Percentiles rank a stretch among this genome's conserved stretches.
Evolutionary conservation across 2,329 filamentous ascomycete species (phyloP).

Genomic region (Colletotrichum musicola): DNA sequence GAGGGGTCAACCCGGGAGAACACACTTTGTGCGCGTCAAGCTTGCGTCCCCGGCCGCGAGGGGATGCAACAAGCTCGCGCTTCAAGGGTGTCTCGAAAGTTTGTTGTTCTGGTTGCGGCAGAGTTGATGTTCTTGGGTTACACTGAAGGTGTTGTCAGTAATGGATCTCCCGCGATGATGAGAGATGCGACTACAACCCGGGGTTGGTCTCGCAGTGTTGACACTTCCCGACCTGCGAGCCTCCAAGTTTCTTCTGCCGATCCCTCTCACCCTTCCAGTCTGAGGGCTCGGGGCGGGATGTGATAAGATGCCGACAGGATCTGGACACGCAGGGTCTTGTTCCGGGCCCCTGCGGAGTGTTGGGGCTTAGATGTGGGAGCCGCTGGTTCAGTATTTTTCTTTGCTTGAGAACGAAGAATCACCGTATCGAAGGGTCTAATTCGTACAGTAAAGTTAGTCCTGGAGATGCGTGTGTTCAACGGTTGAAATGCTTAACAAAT

Average conservation of each 20-base stretch:
- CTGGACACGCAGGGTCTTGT: constrained; percentile 24
- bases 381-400: not conserved
- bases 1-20: constrained; percentile 2
- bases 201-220: constrained; percentile 1
- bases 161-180: not conserved
- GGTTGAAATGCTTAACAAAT: not conserved
- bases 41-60: not conserved
- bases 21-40: not conserved
- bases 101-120: no score
- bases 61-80: not conserved
- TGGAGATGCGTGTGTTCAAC: no score
- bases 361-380: not conserved
- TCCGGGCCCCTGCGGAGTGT: constrained; percentile 12
- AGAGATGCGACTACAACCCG: not conserved
- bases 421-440: no score
- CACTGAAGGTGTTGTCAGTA: not conserved
- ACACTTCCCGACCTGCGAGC: constrained; percentile 5
- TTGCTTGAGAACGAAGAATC: no score
- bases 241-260: not conserved
- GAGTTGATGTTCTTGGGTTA: no score
- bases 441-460: no score
- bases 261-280: not conserved
- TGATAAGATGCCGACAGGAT: constrained; percentile 30
- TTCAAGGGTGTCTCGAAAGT: no score
- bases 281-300: not conserved